phyloP scores from a whole-genome alignment of 2,329 filamentous ascomycete species.

The Fusarium sp. region DNA sequence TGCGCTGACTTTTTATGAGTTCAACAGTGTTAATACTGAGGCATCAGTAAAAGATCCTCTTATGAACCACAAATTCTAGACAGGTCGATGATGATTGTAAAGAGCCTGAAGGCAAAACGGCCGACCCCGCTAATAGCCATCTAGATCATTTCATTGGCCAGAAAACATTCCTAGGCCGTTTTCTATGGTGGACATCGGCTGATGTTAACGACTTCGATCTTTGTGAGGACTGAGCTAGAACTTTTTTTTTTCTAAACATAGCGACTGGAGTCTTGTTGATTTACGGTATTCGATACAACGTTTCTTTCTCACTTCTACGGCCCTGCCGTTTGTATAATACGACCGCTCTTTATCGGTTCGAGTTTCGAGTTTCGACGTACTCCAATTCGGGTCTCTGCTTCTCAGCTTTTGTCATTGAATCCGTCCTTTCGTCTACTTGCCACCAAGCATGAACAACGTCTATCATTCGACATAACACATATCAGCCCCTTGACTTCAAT shows the following conservation, averaged over 20 bases:
- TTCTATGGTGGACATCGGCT: slow-evolving; percentile 17
- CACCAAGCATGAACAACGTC: slow-evolving; percentile 40
- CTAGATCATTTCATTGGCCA: slow-evolving; percentile 12
- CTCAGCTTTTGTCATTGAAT: background rate
- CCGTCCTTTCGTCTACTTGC: background rate
- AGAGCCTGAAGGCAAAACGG: slow-evolving; percentile 9
- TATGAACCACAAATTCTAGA: background rate
- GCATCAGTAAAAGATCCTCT: background rate
- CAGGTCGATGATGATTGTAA: slow-evolving; percentile 19
- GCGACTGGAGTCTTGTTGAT: background rate
- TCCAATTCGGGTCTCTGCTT: slow-evolving; percentile 16
- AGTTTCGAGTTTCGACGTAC: background rate
- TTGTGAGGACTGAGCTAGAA: slow-evolving; percentile 1
- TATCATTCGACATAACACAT: slow-evolving; percentile 24
- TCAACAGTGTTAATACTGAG: background rate
- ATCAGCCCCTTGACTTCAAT: slow-evolving; percentile 50
- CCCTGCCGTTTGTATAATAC: background rate
- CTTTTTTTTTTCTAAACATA: slow-evolving; percentile 14
- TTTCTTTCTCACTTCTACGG: background rate
- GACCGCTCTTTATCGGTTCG: background rate
- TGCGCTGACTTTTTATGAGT: too few species aligned
- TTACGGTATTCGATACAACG: background rate
- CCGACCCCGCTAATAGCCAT: background rate
- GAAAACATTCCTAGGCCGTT: background rate
- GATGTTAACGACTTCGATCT: slow-evolving; percentile 28